Evolutionary conservation across 345 rosid species (phyloP).

Genomic region (Sisymbrium altissimum): DNA sequence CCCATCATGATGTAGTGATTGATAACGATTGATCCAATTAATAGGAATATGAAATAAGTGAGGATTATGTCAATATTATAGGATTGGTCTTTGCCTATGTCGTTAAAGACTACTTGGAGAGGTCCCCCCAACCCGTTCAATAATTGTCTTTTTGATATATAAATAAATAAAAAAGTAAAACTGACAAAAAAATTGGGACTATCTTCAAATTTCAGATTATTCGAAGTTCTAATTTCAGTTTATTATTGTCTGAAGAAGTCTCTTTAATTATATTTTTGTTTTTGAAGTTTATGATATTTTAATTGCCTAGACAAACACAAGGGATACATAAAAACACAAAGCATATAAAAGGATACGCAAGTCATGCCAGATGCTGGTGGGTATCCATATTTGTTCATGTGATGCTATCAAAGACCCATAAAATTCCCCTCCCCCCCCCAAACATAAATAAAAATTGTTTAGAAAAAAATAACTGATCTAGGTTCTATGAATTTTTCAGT

Average conservation of each 20-base stretch:
- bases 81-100: constrained; percentile 6
- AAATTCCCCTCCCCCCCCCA: no score
- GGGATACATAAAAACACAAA: constrained; percentile 31
- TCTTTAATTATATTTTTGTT: background rate
- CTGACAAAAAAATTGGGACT: background rate
- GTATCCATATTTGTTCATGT: constrained; percentile 39
- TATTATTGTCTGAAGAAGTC: background rate
- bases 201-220: background rate
- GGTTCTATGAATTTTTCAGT: constrained; percentile 21
- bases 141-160: background rate
- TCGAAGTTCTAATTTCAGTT: background rate
- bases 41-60: background rate
- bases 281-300: background rate
- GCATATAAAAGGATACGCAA: constrained; percentile 19
- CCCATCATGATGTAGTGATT: background rate
- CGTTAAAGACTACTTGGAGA: background rate
- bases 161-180: background rate
- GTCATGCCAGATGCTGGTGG: constrained; percentile 37
- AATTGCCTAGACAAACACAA: background rate
- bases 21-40: background rate
- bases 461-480: no score
- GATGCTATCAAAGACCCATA: no score
- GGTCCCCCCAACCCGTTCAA: constrained; percentile 4
- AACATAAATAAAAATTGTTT: no score
- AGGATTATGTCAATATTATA: constrained; percentile 1